Conservation (phyloP, 1,139 yeast species). For the Magnusiomyces sp. region DNA sequence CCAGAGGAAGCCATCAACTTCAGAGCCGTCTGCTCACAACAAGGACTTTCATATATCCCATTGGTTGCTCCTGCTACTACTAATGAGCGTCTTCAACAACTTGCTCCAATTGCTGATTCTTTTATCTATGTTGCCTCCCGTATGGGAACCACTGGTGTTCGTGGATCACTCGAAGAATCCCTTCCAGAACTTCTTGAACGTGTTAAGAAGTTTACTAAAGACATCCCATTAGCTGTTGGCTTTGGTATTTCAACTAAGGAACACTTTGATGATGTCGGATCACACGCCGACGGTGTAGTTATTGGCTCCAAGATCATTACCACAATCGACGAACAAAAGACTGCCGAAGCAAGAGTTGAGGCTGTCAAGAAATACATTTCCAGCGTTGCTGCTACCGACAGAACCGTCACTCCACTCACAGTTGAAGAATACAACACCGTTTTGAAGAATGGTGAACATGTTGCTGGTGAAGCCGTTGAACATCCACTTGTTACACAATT, state of each 20-base stretch:
- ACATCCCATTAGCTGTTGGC: slow-evolving; percentile 88
- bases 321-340: slow-evolving; percentile 49
- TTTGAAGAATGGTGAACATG: slow-evolving; percentile 12
- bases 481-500: slow-evolving; percentile 42
- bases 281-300: slow-evolving; percentile 82
- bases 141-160: slow-evolving; percentile 97
- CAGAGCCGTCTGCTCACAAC: slow-evolving; percentile 58
- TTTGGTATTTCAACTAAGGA: slow-evolving; percentile 94
- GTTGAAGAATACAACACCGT: slow-evolving; percentile 23
- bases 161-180: slow-evolving; percentile 52
- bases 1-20: slow-evolving; percentile 94
- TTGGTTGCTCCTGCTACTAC: slow-evolving; percentile 95
- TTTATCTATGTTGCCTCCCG: slow-evolving; percentile 92
- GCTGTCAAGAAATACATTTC: slow-evolving; percentile 60
- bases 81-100: slow-evolving; percentile 69
- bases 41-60: slow-evolving; percentile 79
- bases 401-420: slow-evolving; percentile 28
- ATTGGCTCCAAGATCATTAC: slow-evolving; percentile 83
- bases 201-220: slow-evolving; percentile 64
- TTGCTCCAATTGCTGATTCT: slow-evolving; percentile 84
- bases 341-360: slow-evolving; percentile 46
- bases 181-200: slow-evolving; percentile 62
- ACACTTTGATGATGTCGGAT: slow-evolving; percentile 73
- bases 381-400: slow-evolving; percentile 55
- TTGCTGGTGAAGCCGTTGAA: slow-evolving; percentile 23